Base-by-base conservation (phyloP, 495 filamentous ascomycete genomes). In the Cetradonia linearis region DNA sequence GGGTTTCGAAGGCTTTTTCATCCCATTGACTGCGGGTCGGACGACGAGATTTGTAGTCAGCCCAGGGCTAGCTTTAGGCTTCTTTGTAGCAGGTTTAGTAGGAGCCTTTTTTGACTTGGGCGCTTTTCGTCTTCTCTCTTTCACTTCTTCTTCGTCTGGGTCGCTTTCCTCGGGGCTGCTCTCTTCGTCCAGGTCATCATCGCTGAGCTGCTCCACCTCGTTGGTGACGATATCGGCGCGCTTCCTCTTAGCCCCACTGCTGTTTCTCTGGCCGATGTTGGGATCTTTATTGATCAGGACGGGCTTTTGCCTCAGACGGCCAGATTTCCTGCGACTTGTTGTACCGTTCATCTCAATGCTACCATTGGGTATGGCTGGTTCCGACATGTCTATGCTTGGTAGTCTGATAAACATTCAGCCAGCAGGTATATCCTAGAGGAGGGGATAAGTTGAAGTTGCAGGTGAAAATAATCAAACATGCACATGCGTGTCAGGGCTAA, bases 241-340 rank as follows among this genome's bases (percentile, higher is more conserved):
- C 68, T 84, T 84, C 61, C 82, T 77, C 69, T 85, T 85, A 36
- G 70, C 69, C 30, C 70, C 69, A 48, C 71, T 68, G 23, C 73
- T 71, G 42, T 63, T 68, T 5, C 69, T 68, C 30, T 70, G 64
- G 28, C 60, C 61, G 48, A 70, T 70, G 62, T 72, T 68, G 37
- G 67, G 67, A 30, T 65, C 77, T 55, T 78, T 70, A 6, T 76
- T 78, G 72, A 84, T 88, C 46, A 83, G 78, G 65, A 83, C 79
- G 55, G 88, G 88, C 62, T 81, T 83, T 64, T 85, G 88, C 63
- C 83, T 81, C 73, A 84, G 83, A 73, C 91, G 87, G 75, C 87
- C 87, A 52, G 90, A 95, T 67, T 87, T 87, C 70, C 91, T 83
- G 69, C 86, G 68, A 73, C 78, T 77, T 70, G 82, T 77, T 64